phyloP scores from a whole-genome alignment of 495 filamentous ascomycete genomes.

The Choiromyces venosus region DNA sequence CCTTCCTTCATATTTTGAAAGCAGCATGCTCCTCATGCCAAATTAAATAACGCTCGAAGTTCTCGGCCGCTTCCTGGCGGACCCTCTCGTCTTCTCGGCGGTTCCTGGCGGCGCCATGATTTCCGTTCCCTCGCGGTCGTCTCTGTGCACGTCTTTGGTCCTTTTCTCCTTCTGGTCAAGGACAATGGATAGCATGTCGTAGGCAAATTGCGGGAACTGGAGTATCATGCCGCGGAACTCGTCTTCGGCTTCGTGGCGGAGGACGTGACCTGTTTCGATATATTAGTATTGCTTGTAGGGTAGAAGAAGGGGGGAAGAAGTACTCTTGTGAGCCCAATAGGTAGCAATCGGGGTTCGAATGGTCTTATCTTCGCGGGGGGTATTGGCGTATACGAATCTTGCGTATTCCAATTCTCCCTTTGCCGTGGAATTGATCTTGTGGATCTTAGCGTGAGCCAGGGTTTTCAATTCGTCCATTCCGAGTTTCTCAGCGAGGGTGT shows the following conservation, averaged over 20 bases:
- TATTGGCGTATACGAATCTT: constrained; percentile 80
- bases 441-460: constrained; percentile 80
- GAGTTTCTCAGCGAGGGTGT: constrained; percentile 81
- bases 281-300: constrained; percentile 8
- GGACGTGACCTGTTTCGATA: constrained; percentile 51
- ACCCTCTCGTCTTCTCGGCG: constrained; percentile 30
- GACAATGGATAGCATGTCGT: constrained; percentile 73
- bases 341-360: constrained; percentile 80
- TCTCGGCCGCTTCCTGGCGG: constrained; percentile 49
- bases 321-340: constrained; percentile 76
- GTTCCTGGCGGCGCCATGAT: constrained; percentile 31
- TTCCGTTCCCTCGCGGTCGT: constrained; percentile 39
- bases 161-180: constrained; percentile 61
- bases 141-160: constrained; percentile 34
- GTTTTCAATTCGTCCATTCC: constrained; percentile 64
- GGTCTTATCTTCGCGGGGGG: constrained; percentile 58
- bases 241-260: constrained; percentile 75
- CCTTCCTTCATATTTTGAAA: too few species aligned
- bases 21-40: constrained; percentile 6
- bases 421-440: constrained; percentile 75
- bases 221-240: constrained; percentile 76
- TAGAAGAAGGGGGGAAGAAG: not conserved
- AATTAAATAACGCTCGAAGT: constrained; percentile 31
- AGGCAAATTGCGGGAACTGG: constrained; percentile 84
- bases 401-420: constrained; percentile 86